Evolutionary conservation across 176 grass and related monocot genomes (phyloP).

Genomic region (Triticum timopheevii): DNA sequence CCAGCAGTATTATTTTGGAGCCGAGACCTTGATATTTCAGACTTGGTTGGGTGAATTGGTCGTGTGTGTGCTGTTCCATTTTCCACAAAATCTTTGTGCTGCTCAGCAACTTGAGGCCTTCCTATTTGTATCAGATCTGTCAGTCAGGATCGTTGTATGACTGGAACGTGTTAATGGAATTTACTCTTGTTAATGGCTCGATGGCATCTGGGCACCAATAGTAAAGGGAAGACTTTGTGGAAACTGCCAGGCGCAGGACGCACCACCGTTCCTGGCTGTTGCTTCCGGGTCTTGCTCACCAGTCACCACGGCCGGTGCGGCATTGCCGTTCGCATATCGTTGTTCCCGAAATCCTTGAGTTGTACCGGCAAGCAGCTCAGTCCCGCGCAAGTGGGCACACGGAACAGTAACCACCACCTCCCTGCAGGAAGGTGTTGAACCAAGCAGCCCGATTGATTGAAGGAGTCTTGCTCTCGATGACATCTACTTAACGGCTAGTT

Average conservation of each 20-base stretch:
- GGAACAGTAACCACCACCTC: background rate
- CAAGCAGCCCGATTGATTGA: background rate
- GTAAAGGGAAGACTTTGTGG: background rate
- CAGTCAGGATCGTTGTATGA: too few species aligned
- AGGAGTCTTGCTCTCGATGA: background rate
- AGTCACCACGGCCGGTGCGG: background rate
- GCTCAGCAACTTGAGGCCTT: too few species aligned
- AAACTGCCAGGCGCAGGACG: background rate
- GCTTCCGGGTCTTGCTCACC: background rate
- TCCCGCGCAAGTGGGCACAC: too few species aligned
- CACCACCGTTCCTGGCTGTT: background rate
- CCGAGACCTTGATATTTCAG: background rate
- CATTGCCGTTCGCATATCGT: constrained; percentile 1
- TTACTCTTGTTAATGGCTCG: background rate
- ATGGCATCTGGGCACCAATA: too few species aligned
- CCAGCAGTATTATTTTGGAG: background rate
- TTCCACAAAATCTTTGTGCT: background rate
- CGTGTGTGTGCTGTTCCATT: background rate
- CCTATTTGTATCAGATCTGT: too few species aligned
- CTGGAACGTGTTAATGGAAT: background rate
- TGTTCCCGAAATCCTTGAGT: background rate
- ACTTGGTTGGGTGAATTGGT: background rate
- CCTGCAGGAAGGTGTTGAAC: background rate
- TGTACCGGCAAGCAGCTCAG: too few species aligned
- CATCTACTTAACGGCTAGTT: constrained; percentile 21